A percentile compares a stretch with the other conserved stretches of the same genome.
Conservation (phyloP, 2,329 filamentous ascomycete genomes). For the Rhinocladiella mackenziei region DNA sequence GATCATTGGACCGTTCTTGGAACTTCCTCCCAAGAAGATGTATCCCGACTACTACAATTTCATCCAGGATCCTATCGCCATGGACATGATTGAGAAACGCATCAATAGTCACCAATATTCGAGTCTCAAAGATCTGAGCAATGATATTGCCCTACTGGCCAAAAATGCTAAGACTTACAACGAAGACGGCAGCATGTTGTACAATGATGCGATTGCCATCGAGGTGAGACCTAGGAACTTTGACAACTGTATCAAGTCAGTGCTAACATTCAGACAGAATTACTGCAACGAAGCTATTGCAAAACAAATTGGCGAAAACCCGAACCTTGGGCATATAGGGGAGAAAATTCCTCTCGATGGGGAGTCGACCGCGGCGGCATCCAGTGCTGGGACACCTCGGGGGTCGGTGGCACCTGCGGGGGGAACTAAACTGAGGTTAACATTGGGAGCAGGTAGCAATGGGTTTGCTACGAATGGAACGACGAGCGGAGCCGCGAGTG, state of each 20-base stretch:
- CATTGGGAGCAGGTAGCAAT: slow-evolving; percentile 46
- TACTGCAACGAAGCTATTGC: slow-evolving; percentile 30
- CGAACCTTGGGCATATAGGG: slow-evolving; percentile 52
- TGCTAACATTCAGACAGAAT: slow-evolving; percentile 23
- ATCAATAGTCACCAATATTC: slow-evolving; percentile 96
- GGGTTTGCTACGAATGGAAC: slow-evolving; percentile 33
- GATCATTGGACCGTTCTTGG: slow-evolving; percentile 91
- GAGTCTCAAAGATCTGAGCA: slow-evolving; percentile 71
- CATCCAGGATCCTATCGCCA: slow-evolving; percentile 88
- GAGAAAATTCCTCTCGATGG: slow-evolving; percentile 48
- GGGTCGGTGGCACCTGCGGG: slow-evolving; percentile 53
- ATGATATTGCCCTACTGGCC: slow-evolving; percentile 79
- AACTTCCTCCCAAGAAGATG: slow-evolving; percentile 79
- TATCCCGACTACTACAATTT: slow-evolving; percentile 95
- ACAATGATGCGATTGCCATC: slow-evolving; percentile 86
- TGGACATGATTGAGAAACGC: slow-evolving; percentile 90
- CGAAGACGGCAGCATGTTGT: slow-evolving; percentile 88
- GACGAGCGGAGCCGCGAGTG: slow-evolving; percentile 35
- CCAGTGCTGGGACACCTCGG: slow-evolving; percentile 57
- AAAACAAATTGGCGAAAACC: slow-evolving; percentile 31
- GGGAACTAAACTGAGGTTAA: slow-evolving; percentile 66
- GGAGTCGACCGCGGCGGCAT: slow-evolving; percentile 47
- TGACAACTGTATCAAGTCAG: background rate
- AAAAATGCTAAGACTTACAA: slow-evolving; percentile 94
- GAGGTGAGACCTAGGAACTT: slow-evolving; percentile 57